Percentiles rank a stretch among this genome's conserved stretches.
Evolutionary conservation across 2,329 filamentous ascomycete species (phyloP).

Genomic region (Stagonosporopsis vannaccii): DNA sequence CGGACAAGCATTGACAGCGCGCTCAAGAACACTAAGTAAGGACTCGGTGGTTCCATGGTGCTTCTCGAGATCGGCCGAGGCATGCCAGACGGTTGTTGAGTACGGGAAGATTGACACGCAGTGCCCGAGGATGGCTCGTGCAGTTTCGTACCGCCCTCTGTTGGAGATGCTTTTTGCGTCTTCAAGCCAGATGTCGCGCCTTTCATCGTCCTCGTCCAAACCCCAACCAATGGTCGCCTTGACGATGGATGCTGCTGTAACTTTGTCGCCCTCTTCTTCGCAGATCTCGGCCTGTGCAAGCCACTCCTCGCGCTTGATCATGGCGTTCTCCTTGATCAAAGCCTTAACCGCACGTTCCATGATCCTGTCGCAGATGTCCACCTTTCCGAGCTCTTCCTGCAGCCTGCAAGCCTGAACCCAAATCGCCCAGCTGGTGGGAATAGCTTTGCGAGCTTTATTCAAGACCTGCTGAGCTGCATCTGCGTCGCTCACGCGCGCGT

Average conservation of each 20-base stretch:
- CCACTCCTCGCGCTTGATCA: slow-evolving; percentile 98
- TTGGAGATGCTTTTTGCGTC: slow-evolving; percentile 85
- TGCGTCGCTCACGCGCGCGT: slow-evolving; percentile 86
- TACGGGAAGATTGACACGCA: slow-evolving; percentile 88
- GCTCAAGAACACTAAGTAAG: slow-evolving; percentile 85
- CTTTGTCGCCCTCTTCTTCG: slow-evolving; percentile 85
- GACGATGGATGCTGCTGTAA: slow-evolving; percentile 90
- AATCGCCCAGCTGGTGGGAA: slow-evolving; percentile 91
- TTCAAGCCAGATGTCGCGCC: slow-evolving; percentile 94
- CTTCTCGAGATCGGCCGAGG: slow-evolving; percentile 88
- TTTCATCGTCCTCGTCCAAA: slow-evolving; percentile 93
- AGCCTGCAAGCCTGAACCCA: slow-evolving; percentile 95
- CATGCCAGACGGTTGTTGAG: slow-evolving; percentile 87
- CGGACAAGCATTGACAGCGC: slow-evolving; percentile 91
- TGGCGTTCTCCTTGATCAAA: slow-evolving; percentile 87
- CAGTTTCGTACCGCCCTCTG: slow-evolving; percentile 85
- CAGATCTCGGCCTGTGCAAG: slow-evolving; percentile 93
- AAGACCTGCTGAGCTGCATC: slow-evolving; percentile 94
- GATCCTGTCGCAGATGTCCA: slow-evolving; percentile 77
- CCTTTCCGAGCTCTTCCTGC: slow-evolving; percentile 87
- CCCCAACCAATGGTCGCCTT: slow-evolving; percentile 92
- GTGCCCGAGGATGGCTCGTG: slow-evolving; percentile 91
- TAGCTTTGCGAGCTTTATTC: slow-evolving; percentile 91
- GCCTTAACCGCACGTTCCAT: slow-evolving; percentile 94
- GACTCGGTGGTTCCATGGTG: slow-evolving; percentile 85